Base-by-base conservation (phyloP, 768 basidiomycete genomes). In the Pleurotus sapidus region DNA sequence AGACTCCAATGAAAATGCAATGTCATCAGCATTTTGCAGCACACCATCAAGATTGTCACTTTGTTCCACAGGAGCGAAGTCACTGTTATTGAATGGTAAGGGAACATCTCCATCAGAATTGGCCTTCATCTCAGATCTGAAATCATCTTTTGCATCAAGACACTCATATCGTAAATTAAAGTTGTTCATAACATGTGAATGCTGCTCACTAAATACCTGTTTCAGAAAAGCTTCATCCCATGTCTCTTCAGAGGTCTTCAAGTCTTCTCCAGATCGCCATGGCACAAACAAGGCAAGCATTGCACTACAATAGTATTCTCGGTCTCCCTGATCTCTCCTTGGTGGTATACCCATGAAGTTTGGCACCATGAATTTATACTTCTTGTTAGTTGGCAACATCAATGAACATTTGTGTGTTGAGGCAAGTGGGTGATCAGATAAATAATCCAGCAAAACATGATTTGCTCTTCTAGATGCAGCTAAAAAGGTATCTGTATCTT, bases 201-300 rank as follows among this genome's bases (percentile, higher is more conserved):
- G 61, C 17, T 50, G 17, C 15, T 57, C 40, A 14, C 51, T 38
- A 48, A 67, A 67, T 1, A 1, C 27, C 27, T 61, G 34, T 5
- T 7, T 9, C 9, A 9, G 34, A 55, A 67, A 70, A 5, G 62
- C 56, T 6, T 68, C 59, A 59, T 68, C 60, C 66, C 67, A 70
- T 45, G 59, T 57, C 25, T 63, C 27, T 39, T 37, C 23, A 7
- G 7, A 18, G 2, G 15, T 8, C 55, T 71, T 70, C 20, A 74
- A 57, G 39, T 73, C 68, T 2, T 42, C 6, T 0, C 70, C 68
- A 12, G 59, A 59, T 25, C 70, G 57, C 70, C 72, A 72, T 1
- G 74, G 73, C 30, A 68, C 65, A 56, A 73, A 74, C 3, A 74
- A 45, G 2, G 69, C 66, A 1, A 73, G 48, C 70, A 76, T 73